Base-by-base conservation (phyloP, 148 eudicot species). In the Salicornia ramosissima region DNA sequence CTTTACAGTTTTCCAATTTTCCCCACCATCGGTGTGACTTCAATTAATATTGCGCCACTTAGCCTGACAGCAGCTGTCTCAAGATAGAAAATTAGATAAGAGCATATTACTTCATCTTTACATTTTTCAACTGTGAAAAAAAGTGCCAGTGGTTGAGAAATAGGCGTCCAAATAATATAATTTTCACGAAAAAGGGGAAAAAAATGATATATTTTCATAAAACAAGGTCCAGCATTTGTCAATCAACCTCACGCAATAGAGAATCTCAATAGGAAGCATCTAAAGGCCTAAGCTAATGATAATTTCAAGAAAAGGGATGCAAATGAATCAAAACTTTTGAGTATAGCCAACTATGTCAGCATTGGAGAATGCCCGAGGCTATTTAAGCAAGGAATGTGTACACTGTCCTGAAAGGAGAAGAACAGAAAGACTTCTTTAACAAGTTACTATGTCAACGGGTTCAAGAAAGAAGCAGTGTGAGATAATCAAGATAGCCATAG, bases 381-480 rank as follows among this genome's bases (percentile, higher is more conserved):
- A n/a, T n/a, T n/a, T n/a, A n/a, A n/a, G n/a, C n/a, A n/a, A 30
- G 1, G 7, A 11, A 15, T 29, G 6, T 10, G 15, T 9, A 45
- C 1, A 13, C 49, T 45, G 10, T 4, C 31, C 15, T n/a, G 26
- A 11, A 21, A 21, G 45, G 47, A n/a, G 47, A 58, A 47, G 19
- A 33, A 34, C 47, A 39, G 16, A 61, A 39, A 21, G 28, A 39
- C 10, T 12, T 36, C 19, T 63, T 11, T 22, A 25, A 24, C 30
- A 40, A 40, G 10, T 39, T 11, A 16, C 10, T 4, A 51, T 29
- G 19, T 10, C 64, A 14, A 22, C 46, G 9, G 6, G 15, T 57
- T 67, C 31, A 21, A 61, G 42, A 15, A 47, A 52, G 63, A 61
- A n/a, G 40, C 34, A 13, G 61, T 26, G 65, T 40, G 47, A 18